Evolutionary conservation across 164 flowering plant genomes (phyloP).

Genomic region (Vitis vinifera): ASM3070453v1 NC_081805.1:6932501-6933000

Average conservation of each 20-base stretch:
- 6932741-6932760: constrained; percentile 64
- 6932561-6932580: too few species aligned
- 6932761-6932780: constrained; percentile 29
- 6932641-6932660: not conserved
- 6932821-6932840: not conserved
- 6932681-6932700: constrained; percentile 49
- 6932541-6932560: too few species aligned
- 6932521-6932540: too few species aligned
- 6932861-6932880: too few species aligned
- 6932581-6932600: not conserved
- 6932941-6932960: too few species aligned
- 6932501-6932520: too few species aligned
- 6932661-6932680: not conserved
- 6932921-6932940: too few species aligned
- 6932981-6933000: too few species aligned
- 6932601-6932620: too few species aligned
- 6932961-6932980: too few species aligned
- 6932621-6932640: not conserved
- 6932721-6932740: constrained; percentile 49
- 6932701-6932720: constrained; percentile 51
- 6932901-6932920: too few species aligned
- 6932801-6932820: not conserved
- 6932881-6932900: too few species aligned
- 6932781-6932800: not conserved
- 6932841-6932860: not conserved